phyloP scores from a whole-genome alignment of 495 filamentous ascomycete genomes.

The Tuber microsphaerosporum region DNA sequence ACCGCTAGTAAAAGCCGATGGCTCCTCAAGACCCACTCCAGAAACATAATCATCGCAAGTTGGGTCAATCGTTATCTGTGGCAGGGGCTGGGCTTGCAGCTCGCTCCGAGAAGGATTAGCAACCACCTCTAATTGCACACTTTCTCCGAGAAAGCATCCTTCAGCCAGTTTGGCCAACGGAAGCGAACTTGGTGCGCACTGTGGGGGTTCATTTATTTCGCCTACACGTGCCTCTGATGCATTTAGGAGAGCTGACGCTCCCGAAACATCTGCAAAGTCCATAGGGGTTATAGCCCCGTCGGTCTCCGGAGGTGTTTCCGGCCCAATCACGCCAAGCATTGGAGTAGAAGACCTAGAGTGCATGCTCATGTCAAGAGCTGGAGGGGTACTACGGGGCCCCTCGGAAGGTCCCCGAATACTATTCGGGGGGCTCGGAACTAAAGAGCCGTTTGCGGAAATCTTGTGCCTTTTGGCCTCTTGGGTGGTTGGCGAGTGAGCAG shows the following conservation, averaged over 20 bases:
- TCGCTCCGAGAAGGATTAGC: not conserved
- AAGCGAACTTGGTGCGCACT: not conserved
- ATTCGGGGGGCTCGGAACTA: conserved; percentile 34
- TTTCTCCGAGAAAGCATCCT: not conserved
- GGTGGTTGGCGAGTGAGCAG: conserved; percentile 8
- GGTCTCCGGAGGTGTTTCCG: conserved; percentile 19
- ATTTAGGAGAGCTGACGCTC: not conserved
- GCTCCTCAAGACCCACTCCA: not conserved
- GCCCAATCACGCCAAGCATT: not conserved
- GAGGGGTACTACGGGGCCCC: conserved; percentile 10
- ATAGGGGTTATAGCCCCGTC: conserved; percentile 18
- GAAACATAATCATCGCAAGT: not conserved
- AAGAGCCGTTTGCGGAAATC: conserved; percentile 12
- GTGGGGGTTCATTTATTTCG: not conserved
- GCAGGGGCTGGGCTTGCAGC: not conserved
- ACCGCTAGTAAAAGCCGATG: not conserved
- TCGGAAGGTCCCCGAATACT: conserved; percentile 34
- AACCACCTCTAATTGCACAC: not conserved
- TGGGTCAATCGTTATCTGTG: not conserved
- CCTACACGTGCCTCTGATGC: not conserved
- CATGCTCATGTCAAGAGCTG: not conserved
- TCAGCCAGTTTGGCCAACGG: not conserved
- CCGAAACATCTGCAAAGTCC: not conserved
- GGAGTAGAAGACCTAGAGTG: not conserved
- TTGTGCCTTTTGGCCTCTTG: conserved; percentile 14